Evolutionary conservation across 1,284 basidiomycete genomes (phyloP), one percentile per base, ranked within the genome.

Genomic region (Cutaneotrichosporon cyanovorans): DNA sequence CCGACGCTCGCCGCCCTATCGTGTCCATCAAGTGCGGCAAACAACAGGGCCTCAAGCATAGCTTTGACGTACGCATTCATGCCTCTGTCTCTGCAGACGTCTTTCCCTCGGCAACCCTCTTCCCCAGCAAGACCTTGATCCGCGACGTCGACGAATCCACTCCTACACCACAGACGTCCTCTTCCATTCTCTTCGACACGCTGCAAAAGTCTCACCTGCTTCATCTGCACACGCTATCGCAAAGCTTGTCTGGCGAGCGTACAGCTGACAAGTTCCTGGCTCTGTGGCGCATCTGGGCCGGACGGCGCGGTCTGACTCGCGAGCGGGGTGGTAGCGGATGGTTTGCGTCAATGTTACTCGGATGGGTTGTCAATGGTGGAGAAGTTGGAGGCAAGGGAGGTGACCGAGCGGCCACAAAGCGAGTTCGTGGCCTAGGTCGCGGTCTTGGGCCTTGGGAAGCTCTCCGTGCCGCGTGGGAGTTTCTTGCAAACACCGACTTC

Each of bases 211-310:
- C 78, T 0, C 78, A 85, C 48, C 77, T 93, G 3, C 74, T 92
- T 21, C 76, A 81, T 21, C 75, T 83, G 10, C 82, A 93, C 66
- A 66, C 75, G 0, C 71, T 87, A 15, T 77, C 83, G 38, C 75
- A 83, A 52, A 71, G 76, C 12, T 76, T 80, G 5, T 77, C 83
- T 0, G 78, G 81, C 0, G 89, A 87, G 62, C 69, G 73, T 2
- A 54, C 49, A 1, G 55, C 63, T 14, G 62, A 60, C 35, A 85
- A 92, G 50, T 88, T 87, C 7, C 72, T 89, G 16, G 76, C 84
- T 1, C 74, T 96, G 10, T 79, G 96, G 45, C 80, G 88, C 18
- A 80, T 93, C 16, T 96, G 92, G 93, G 86, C 87, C 1, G 83
- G 84, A 45, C 86, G 92, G 63, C 78, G 91, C 18, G 89, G 88